These are phyloP conservation scores for Agrocybe chaxingu DNA, from an alignment of 768 basidiomycete species.

Conservation along the genomic window DNA sequence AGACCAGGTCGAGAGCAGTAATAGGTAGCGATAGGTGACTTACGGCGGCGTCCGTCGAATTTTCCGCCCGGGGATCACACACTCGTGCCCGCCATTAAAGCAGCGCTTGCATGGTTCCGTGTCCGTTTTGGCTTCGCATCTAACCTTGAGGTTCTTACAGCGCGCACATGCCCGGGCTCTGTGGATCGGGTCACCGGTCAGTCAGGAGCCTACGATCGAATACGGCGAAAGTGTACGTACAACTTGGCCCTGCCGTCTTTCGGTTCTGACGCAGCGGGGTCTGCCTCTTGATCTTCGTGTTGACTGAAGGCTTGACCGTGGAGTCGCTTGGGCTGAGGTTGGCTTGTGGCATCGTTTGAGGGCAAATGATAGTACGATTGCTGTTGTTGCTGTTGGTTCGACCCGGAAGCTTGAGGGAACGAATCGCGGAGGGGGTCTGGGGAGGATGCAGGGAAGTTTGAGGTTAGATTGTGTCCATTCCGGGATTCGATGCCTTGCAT, in stretches of 20 bases:
- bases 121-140: constrained; percentile 72
- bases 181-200: constrained; percentile 9
- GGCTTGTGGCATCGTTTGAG: constrained; percentile 9
- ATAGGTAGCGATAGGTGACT: constrained; percentile 20
- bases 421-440: constrained; percentile 24
- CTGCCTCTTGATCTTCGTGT: constrained; percentile 35
- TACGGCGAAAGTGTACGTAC: constrained; percentile 26
- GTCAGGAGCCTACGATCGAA: constrained; percentile 1
- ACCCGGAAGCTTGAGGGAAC: constrained; percentile 17
- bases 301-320: constrained; percentile 28
- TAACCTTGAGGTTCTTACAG: constrained; percentile 68
- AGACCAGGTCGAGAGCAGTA: too few relatives aligned
- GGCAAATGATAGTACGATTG: constrained; percentile 18
- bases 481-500: neutral
- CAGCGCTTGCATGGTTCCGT: constrained; percentile 77
- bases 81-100: constrained; percentile 65
- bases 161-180: constrained; percentile 65
- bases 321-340: constrained; percentile 33
- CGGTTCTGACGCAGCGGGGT: constrained; percentile 27
- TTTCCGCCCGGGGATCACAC: constrained; percentile 80
- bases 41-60: constrained; percentile 78
- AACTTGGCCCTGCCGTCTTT: constrained; percentile 39
- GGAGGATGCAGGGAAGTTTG: constrained; percentile 17
- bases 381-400: constrained; percentile 14
- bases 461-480: constrained; percentile 4